These are phyloP conservation scores for Cyanidium caldarium DNA, from an alignment of 23 red algal species.

Conservation along the genomic window DNA sequence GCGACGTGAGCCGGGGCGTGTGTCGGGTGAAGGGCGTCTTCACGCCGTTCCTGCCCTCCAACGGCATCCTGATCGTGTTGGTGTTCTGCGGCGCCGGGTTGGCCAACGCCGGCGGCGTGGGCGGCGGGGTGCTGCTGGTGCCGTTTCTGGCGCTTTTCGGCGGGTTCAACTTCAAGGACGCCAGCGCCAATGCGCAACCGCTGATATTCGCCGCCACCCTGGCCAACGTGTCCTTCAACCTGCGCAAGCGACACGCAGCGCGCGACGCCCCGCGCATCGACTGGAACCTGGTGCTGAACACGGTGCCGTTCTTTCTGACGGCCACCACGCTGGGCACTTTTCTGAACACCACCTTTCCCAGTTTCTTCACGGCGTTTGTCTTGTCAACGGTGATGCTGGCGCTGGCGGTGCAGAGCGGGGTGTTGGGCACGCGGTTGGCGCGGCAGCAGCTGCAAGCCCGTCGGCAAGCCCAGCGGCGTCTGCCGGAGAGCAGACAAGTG, in stretches of 20 bases:
- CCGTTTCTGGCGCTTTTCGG: background rate
- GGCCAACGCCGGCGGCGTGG: background rate
- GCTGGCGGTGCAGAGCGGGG: background rate
- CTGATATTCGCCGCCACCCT: background rate
- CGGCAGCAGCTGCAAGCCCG: background rate
- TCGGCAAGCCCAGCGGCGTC: no score
- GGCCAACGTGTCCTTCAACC: background rate
- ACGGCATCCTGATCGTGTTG: conserved; percentile 3
- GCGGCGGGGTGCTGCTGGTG: background rate
- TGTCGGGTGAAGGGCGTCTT: background rate
- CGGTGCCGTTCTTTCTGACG: conserved; percentile 3
- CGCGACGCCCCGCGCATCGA: background rate
- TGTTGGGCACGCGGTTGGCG: background rate
- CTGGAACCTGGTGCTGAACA: background rate
- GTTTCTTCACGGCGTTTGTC: conserved; percentile 2
- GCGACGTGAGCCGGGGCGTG: background rate
- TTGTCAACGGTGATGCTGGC: background rate
- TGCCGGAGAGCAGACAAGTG: no score
- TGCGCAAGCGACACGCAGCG: background rate
- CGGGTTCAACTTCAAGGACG: background rate
- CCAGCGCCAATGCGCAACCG: conserved; percentile 5
- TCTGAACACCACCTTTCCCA: background rate
- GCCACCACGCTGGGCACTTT: conserved; percentile 1
- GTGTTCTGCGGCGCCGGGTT: background rate
- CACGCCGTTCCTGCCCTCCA: background rate